A percentile compares a stretch with the other conserved stretches of the same genome.
These are phyloP conservation scores for Cercospora sp. DNA, from an alignment of 2,329 filamentous ascomycete species.

Conservation along the genomic window DNA sequence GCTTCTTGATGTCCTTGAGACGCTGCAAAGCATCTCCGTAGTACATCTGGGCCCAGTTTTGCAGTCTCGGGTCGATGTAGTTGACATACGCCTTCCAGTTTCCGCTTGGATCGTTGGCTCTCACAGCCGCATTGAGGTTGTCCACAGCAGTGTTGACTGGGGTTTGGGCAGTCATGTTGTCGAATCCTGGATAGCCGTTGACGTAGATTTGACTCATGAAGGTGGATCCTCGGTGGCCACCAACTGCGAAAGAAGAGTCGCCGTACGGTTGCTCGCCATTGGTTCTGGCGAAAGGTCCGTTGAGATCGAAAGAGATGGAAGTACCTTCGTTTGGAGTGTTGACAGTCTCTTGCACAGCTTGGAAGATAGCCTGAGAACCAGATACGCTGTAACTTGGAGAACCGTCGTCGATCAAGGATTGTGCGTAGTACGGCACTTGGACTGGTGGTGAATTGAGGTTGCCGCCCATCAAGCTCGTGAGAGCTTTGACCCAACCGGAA, in stretches of 20 bases:
- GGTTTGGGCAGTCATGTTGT: slow-evolving; percentile 10
- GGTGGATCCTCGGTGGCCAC: slow-evolving; percentile 17
- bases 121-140: slow-evolving; percentile 15
- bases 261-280: slow-evolving; percentile 22
- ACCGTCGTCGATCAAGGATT: slow-evolving; percentile 22
- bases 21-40: slow-evolving; percentile 19
- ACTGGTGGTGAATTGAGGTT: slow-evolving; percentile 19
- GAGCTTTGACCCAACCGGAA: slow-evolving; percentile 19
- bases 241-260: slow-evolving; percentile 13
- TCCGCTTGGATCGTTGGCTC: slow-evolving; percentile 8
- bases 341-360: slow-evolving; percentile 21
- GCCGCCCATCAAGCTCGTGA: slow-evolving; percentile 23
- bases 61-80: slow-evolving; percentile 22
- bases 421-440: slow-evolving; percentile 23
- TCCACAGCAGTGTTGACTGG: slow-evolving; percentile 15
- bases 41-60: slow-evolving; percentile 19
- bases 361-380: slow-evolving; percentile 6
- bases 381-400: slow-evolving; percentile 14
- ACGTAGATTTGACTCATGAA: slow-evolving; percentile 25
- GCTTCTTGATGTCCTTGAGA: slow-evolving; percentile 18
- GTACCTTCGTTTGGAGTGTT: slow-evolving; percentile 6
- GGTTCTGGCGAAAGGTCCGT: slow-evolving; percentile 17
- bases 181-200: slow-evolving; percentile 18
- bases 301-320: slow-evolving; percentile 24
- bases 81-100: slow-evolving; percentile 24